Base-by-base conservation (phyloP, 495 filamentous ascomycete genomes). In the Sphaerosporella brunnea region DNA sequence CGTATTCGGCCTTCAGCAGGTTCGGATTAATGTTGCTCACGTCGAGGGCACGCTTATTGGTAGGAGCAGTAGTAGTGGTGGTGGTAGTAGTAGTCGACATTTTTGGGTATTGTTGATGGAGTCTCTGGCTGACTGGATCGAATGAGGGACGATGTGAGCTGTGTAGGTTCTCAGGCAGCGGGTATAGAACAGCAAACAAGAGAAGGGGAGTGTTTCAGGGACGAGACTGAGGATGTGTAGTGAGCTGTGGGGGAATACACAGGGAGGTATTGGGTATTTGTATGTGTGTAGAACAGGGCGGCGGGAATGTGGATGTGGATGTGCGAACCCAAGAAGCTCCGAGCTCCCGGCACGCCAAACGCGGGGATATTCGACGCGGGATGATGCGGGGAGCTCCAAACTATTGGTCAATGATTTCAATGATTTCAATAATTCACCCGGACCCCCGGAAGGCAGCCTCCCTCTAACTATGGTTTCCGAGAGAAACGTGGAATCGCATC, bases 11-110 rank as follows among this genome's bases (percentile, higher is more conserved):
- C 30, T 73, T 72, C 60, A 72, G 72, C 51, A 95, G 73, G 61
- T 87, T 71, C 8, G 74, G 82, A 66, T 96, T 96, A 70, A 96
- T 93, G 68, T 93, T 94, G 65, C 81, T 69, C 51, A 85, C 66
- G 61, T 72, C 82, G 49, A 97, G 71, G 36, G 80, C 74, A 50
- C 70, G 69, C 52, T 66, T 67, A n/a, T n/a, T n/a, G n/a, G n/a
- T n/a, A 36, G 64, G 50, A 10, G 68, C 47, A 5, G 35, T 37
- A 18, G 35, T 37, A n/a, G n/a, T n/a, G n/a, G n/a, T n/a, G n/a
- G n/a, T n/a, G n/a, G n/a, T n/a, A n/a, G n/a, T n/a, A n/a, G n/a
- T n/a, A n/a, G n/a, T n/a, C 5, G 7, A 7, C 36, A 39, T 39
- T 7, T 39, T 39, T 5, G 36, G 8, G 36, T 7, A 39, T 39